Base-by-base conservation (phyloP, 2,329 filamentous ascomycete genomes). In the Davidsoniella australis region DNA sequence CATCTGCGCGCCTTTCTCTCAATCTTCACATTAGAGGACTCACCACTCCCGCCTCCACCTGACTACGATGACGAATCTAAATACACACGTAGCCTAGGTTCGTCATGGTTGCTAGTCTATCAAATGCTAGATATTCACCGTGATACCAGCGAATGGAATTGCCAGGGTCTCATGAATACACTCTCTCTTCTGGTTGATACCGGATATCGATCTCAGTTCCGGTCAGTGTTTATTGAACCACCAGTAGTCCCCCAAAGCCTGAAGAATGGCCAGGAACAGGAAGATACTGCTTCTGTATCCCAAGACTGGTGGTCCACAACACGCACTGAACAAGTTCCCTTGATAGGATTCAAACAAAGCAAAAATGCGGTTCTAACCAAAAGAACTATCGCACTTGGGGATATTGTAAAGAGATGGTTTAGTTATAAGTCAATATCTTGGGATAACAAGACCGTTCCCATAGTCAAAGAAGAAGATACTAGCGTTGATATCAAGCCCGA, bases 1-100 rank as follows among this genome's bases (percentile, higher is more conserved):
- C 79, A 84, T 61, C 73, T 94, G 5, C 80, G 85, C 48, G 85
- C 85, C 36, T 85, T 81, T 58, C 69, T 95, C 16, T 69, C 81
- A 40, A 69, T 75, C 47, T 72, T 76, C 52, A 64, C 64, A 16
- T 54, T 61, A 2, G 55, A 56, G 1, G 60, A 65, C 49, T 65
- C 66, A 7, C 61, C 56, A 14, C 57, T 67, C 0, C 53, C 62
- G 0, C 51, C 64, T 2, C 70, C 69, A 2, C 66, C 67, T 10
- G 54, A 54, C 54, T 46, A 54, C 50, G 37, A 24, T 41, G 56
- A 2, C 38, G 17, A 14, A 29, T 5, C 54, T 44, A 45, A 48
- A 24, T 45, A 56, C 46, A 29, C 48, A 2, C 18, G 42, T 33
- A n/a, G 40, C 23, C 9, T 50, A 12, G 23, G 36, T 10, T 24